Base-by-base conservation (phyloP, 768 basidiomycete species). In the Lentinus brumalis region DNA sequence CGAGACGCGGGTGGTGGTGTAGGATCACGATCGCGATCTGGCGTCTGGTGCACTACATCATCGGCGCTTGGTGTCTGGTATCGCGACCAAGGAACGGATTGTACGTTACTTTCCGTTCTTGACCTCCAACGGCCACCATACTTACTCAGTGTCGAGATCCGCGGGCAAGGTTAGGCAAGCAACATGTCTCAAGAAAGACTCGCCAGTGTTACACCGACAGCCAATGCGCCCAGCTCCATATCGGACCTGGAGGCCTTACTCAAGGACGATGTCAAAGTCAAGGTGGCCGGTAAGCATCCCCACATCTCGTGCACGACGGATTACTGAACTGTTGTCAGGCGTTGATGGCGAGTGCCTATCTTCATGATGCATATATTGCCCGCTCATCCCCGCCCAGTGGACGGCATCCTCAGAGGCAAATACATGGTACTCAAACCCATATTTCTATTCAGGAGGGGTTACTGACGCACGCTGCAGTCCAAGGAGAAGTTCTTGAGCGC, bases 391-490 rank as follows among this genome's bases (percentile, higher is more conserved):
- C 7, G 31, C 35, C 8, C 65, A 95, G 94, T 96, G 39, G 96
- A 98, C 74, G 96, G 96, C 31, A 87, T 98, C 11, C 80, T 97
- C 15, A 83, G 96, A 35, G 96, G 96, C n/a, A 98, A 98, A 76
- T 91, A 88, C 71, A 92, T 94, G 91, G 91, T 89, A 26, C 21
- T 26, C 21, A 26, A 1, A 26, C 21, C 21, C 21, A 26, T 26
- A 26, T 26, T 26, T 26, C 21, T 26, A 26, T 26, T 26, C 21
- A 26, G 21, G 21, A 26, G 21, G 21, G 21, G 21, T 26, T 26
- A 26, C 46, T 53, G 9, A 55, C 57, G 59, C 60, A 62, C 40
- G 64, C 41, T n/a, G 50, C 72, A 97, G 94, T 91, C 90, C 15
- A 97, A 91, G 76, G 82, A 87, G 53, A 98, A 98, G 76, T 97